Percentiles rank a stretch among this genome's conserved stretches.
Evolutionary conservation across 805 yeast species (phyloP).

Genomic region (Barnettozyma californica): DNA sequence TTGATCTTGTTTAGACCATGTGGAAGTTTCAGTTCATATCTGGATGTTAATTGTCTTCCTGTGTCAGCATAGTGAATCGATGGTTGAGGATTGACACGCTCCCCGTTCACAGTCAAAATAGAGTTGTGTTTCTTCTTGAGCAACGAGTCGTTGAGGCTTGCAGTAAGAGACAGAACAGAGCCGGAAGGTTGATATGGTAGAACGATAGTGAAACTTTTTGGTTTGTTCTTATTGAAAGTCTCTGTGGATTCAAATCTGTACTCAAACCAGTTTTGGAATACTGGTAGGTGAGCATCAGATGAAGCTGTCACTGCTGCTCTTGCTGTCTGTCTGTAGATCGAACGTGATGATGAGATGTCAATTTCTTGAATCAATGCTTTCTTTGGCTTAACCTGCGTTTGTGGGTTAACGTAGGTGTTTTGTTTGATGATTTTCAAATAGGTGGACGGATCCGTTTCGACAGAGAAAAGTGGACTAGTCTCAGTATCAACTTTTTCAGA

Average conservation of each 20-base stretch:
- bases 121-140: constrained; percentile 34
- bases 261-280: constrained; percentile 32
- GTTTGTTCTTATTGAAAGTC: constrained; percentile 13
- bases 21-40: constrained; percentile 42
- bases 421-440: background rate
- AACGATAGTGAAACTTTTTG: constrained; percentile 37
- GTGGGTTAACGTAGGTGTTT: background rate
- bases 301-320: constrained; percentile 15
- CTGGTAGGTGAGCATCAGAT: constrained; percentile 14
- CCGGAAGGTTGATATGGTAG: constrained; percentile 42
- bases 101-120: constrained; percentile 39
- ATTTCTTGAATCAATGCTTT: constrained; percentile 27
- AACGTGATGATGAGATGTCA: constrained; percentile 26
- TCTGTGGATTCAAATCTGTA: constrained; percentile 29
- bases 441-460: background rate
- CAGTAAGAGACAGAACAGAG: constrained; percentile 37
- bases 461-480: background rate
- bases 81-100: constrained; percentile 38
- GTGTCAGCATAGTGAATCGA: constrained; percentile 33
- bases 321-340: constrained; percentile 25
- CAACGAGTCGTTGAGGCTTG: constrained; percentile 38
- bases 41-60: constrained; percentile 25
- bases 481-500: background rate
- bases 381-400: constrained; percentile 6
- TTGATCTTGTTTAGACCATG: constrained; percentile 42